A percentile compares a stretch with the other conserved stretches of the same genome.
These are phyloP conservation scores for Ascoidea rubescens DNA, from an alignment of 805 yeast genomes.

Conservation along the genomic window DNA sequence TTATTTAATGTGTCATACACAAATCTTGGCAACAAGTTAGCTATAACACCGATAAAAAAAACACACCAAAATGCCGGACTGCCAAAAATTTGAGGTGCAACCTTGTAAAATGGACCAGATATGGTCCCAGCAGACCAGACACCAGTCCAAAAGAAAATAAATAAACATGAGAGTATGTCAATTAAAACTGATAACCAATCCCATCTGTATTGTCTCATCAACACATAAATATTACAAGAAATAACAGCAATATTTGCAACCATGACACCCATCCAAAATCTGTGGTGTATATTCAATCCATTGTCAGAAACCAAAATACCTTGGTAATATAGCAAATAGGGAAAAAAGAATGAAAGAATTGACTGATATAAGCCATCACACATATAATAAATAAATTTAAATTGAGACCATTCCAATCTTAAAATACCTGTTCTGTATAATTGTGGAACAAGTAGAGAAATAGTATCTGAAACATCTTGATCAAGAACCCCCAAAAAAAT, in stretches of 20 bases:
- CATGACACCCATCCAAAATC: conserved; percentile 59
- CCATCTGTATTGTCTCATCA: conserved; percentile 64
- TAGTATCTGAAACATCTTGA: conserved; percentile 58
- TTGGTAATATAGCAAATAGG: conserved; percentile 38
- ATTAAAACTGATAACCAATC: conserved; percentile 53
- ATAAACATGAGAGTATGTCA: conserved; percentile 35
- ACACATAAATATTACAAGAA: conserved; percentile 50
- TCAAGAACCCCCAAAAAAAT: conserved; percentile 60
- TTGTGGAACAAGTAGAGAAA: conserved; percentile 56
- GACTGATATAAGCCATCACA: conserved; percentile 63
- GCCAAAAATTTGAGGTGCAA: conserved; percentile 53
- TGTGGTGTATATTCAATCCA: conserved; percentile 48
- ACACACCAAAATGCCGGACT: conserved; percentile 52
- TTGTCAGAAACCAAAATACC: conserved; percentile 26
- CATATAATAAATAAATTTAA: conserved; percentile 48
- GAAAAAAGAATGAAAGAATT: conserved; percentile 52
- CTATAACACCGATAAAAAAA: conserved; percentile 37
- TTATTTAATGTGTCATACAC: conserved; percentile 32
- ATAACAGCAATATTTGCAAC: conserved; percentile 48
- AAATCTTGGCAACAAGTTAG: conserved; percentile 50
- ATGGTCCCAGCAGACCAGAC: conserved; percentile 44
- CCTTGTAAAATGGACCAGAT: conserved; percentile 47
- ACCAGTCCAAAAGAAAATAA: conserved; percentile 70
- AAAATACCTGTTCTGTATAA: conserved; percentile 55
- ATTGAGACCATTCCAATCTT: conserved; percentile 46